Percentiles rank a stretch among this genome's conserved stretches.
phyloP scores from a whole-genome alignment of 345 rosid species.

The Nephelium lappaceum region DNA sequence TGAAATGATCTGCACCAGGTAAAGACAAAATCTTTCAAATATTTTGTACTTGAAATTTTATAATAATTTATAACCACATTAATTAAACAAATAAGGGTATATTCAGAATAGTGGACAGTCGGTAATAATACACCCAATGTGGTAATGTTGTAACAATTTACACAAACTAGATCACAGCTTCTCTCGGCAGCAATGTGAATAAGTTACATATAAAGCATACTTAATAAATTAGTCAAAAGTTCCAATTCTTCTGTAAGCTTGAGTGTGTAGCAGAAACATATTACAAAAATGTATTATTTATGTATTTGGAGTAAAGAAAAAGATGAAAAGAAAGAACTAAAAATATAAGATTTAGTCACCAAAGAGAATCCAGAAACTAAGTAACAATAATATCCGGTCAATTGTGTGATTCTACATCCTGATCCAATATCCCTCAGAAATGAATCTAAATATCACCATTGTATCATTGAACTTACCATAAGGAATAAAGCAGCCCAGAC shows the following conservation, averaged over 20 bases:
- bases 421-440: background rate
- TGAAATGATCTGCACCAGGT: constrained; percentile 69
- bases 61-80: background rate
- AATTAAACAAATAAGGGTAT: background rate
- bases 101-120: background rate
- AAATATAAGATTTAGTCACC: background rate
- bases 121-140: background rate
- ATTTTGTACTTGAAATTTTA: constrained; percentile 2
- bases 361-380: constrained; percentile 8
- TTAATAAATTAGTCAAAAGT: background rate
- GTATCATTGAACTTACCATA: constrained; percentile 63
- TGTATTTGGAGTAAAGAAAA: constrained; percentile 1
- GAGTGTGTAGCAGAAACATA: background rate
- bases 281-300: background rate
- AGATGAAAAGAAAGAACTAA: background rate
- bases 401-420: constrained; percentile 1
- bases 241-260: background rate
- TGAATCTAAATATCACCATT: background rate
- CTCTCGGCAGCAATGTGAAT: background rate
- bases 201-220: background rate
- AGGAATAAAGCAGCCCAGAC: constrained; percentile 97
- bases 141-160: background rate
- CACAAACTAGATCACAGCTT: background rate
- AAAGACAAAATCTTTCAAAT: constrained; percentile 12
- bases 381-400: constrained; percentile 5